phyloP scores from a whole-genome alignment of 2,329 filamentous ascomycete species.

The Chaetomium globosum region DNA sequence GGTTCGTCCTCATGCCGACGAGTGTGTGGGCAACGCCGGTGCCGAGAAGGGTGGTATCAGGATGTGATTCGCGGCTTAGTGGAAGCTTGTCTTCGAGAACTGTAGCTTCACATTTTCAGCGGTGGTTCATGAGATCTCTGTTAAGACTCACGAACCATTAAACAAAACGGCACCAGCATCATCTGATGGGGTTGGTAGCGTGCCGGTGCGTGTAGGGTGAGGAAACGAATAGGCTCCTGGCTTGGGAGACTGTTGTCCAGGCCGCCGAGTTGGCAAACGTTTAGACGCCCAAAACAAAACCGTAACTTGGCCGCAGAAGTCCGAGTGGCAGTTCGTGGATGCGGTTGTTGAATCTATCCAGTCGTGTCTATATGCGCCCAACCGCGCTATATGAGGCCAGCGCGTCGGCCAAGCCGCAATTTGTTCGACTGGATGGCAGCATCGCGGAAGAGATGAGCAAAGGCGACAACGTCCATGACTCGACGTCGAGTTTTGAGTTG shows the following conservation, averaged over 20 bases:
- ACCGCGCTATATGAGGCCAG: constrained; percentile 8
- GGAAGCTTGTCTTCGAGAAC: constrained; percentile 64
- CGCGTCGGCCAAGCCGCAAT: constrained; percentile 22
- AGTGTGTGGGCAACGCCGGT: constrained; percentile 72
- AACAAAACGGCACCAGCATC: constrained; percentile 34
- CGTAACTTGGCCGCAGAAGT: neutral
- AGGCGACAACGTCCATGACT: constrained; percentile 24
- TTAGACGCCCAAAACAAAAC: neutral
- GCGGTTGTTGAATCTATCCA: constrained; percentile 1
- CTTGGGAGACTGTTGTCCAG: neutral
- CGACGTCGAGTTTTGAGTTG: constrained; percentile 25
- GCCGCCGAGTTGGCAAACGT: neutral
- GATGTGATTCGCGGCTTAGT: constrained; percentile 72
- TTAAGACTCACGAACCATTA: constrained; percentile 35
- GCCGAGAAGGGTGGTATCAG: constrained; percentile 73
- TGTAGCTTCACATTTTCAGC: constrained; percentile 43
- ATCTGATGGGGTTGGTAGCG: constrained; percentile 19
- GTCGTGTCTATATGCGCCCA: neutral
- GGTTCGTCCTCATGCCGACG: constrained; percentile 79
- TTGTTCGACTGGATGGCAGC: constrained; percentile 15
- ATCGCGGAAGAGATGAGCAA: constrained; percentile 25
- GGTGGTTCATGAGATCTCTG: too few relatives aligned
- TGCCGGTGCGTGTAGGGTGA: constrained; percentile 7
- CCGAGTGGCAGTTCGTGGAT: neutral
- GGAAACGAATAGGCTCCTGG: neutral